Percentiles rank a stretch among this genome's conserved stretches.
These are phyloP conservation scores for Cladobotryum mycophilum DNA, from an alignment of 2,329 filamentous ascomycete genomes.

Conservation along the genomic window DNA sequence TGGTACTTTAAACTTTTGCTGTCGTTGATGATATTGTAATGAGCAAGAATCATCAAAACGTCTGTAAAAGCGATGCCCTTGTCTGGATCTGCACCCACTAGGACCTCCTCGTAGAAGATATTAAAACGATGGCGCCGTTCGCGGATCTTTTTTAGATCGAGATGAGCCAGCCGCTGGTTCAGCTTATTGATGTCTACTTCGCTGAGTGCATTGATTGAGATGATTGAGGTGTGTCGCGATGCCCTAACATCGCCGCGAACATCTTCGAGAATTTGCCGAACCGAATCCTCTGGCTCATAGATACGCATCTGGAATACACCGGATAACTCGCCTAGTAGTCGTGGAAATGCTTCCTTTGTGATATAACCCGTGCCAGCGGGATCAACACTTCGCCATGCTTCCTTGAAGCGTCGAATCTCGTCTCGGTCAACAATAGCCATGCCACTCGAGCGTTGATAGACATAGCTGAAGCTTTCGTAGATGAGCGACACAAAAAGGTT, in stretches of 20 bases:
- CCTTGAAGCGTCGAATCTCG: constrained; percentile 94
- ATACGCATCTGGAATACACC: constrained; percentile 97
- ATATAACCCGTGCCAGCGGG: constrained; percentile 89
- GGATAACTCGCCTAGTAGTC: constrained; percentile 83
- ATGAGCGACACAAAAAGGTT: constrained; percentile 97
- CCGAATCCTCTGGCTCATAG: constrained; percentile 84
- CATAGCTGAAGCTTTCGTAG: constrained; percentile 98
- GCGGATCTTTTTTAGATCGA: constrained; percentile 71
- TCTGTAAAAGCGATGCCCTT: constrained; percentile 86
- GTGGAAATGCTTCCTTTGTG: constrained; percentile 79
- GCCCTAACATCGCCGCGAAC: constrained; percentile 55
- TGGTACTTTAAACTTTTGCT: constrained; percentile 79
- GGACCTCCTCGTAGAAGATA: constrained; percentile 93
- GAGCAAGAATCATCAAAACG: constrained; percentile 89
- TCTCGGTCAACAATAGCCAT: constrained; percentile 84
- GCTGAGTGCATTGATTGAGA: constrained; percentile 40
- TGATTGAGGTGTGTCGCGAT: constrained; percentile 49
- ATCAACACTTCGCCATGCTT: constrained; percentile 95
- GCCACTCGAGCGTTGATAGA: constrained; percentile 94
- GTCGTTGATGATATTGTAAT: constrained; percentile 98
- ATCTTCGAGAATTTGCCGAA: constrained; percentile 80
- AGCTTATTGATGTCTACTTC: constrained; percentile 70
- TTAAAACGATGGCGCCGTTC: constrained; percentile 75
- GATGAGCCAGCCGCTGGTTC: constrained; percentile 62
- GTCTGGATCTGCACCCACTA: constrained; percentile 86